Base-by-base conservation (phyloP, 2,329 filamentous ascomycete species). In the Thelonectria olida region DNA sequence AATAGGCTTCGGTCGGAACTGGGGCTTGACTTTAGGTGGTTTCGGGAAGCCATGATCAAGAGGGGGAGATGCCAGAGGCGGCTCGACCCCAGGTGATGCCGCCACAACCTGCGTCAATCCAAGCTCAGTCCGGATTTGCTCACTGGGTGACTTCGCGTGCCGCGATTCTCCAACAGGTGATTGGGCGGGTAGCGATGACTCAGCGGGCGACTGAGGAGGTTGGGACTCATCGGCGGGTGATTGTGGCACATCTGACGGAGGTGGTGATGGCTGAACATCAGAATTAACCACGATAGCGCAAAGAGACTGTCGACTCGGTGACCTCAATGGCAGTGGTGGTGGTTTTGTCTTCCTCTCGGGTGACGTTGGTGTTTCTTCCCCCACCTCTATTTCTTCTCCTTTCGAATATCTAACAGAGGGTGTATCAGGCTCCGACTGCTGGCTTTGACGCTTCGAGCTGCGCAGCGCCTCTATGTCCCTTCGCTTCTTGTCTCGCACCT, bases 201-300 rank as follows among this genome's bases (percentile, higher is more conserved):
- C 28, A 9, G 49, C n/a, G 9, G 48, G 41, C 17, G 48, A 58
- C n/a, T 42, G 15, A 8, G 42, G 23, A 22, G 8, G 5, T 44
- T 20, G 9, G 23, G 13, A 8, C 36, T 50, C 34, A 50, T 53
- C 36, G 22, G 53, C 17, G 10, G 42, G 28, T n/a, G 36, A 22
- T 8, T 44, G 38, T 9, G 54, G 28, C 15, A 50, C 17, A 23
- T 45, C 31, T n/a, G 61, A 54, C 2, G 62, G 61, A 5, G 63
- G 56, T 13, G 70, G 65, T 1, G 68, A 73, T 12, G 77, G 78
- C 20, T 76, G 62, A n/a, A 80, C 65, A 22, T 79, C 72, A 13
- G 73, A 72, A 2, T 80, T 76, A 3, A 79, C 78, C 73, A 81
- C 78, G 41, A 83, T 75, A 31, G 74, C 69, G 23, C 73, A 75